Evolutionary conservation across 164 flowering plant genomes (phyloP).

Genomic region (Santalum album): DNA sequence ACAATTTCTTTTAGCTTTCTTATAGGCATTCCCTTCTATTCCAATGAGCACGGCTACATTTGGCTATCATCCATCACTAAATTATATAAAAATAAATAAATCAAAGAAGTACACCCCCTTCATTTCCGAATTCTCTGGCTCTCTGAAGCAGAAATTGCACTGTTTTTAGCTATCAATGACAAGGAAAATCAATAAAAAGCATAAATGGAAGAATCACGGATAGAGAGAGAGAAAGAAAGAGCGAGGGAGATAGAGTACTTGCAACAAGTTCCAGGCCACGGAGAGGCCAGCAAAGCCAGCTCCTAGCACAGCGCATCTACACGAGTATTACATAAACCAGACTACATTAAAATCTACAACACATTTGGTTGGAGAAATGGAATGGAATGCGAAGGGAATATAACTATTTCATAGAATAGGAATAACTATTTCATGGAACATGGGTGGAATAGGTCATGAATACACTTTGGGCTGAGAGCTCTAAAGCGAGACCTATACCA

Average conservation of each 20-base stretch:
- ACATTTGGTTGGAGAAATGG: background rate
- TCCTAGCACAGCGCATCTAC: constrained; percentile 84
- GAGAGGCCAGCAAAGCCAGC: constrained; percentile 98
- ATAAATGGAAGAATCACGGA: background rate
- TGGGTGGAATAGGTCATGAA: too few species aligned
- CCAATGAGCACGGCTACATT: too few species aligned
- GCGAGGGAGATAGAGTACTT: constrained; percentile 21
- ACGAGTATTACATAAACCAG: background rate
- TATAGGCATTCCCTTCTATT: too few species aligned
- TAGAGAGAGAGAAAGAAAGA: constrained; percentile 2
- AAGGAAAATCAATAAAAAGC: background rate
- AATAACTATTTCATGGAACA: too few species aligned
- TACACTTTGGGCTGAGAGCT: too few species aligned
- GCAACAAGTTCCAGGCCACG: constrained; percentile 75
- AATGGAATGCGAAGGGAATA: background rate
- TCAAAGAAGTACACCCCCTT: background rate
- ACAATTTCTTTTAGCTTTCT: too few species aligned
- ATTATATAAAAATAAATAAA: too few species aligned
- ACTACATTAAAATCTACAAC: background rate
- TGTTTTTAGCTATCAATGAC: background rate
- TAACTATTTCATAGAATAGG: too few species aligned
- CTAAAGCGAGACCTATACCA: too few species aligned
- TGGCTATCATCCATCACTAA: too few species aligned
- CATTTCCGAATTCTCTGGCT: background rate
- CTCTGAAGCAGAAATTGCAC: background rate